Percentiles rank a stretch among this genome's conserved stretches.
These are phyloP conservation scores for Penicillium longicatenatum DNA, from an alignment of 495 filamentous ascomycete species.

Conservation along the genomic window DNA sequence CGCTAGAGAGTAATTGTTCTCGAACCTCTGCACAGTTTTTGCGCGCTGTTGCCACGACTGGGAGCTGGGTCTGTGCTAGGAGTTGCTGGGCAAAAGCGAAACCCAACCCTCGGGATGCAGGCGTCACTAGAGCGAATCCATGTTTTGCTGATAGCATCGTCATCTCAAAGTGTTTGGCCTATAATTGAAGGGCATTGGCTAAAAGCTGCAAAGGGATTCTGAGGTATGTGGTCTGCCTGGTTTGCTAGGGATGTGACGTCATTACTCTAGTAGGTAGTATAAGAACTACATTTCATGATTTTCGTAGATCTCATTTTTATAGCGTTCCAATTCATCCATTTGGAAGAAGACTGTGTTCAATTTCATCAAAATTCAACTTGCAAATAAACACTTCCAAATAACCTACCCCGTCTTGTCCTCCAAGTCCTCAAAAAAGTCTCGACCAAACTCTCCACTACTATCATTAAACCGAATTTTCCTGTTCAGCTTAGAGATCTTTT, in stretches of 20 bases:
- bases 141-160: conserved; percentile 16
- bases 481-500: conserved; percentile 54
- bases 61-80: conserved; percentile 62
- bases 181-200: neutral
- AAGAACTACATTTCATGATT: no score
- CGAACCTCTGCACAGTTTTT: conserved; percentile 54
- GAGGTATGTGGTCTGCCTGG: neutral
- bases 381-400: no score
- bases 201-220: neutral
- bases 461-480: conserved; percentile 64
- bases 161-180: neutral
- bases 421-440: conserved; percentile 60
- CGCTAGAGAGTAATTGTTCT: conserved; percentile 54
- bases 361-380: neutral
- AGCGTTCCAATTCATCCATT: neutral
- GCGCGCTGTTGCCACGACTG: conserved; percentile 73
- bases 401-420: conserved; percentile 53
- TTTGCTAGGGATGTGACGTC: neutral
- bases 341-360: no score
- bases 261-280: neutral
- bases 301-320: no score
- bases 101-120: conserved; percentile 75
- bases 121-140: conserved; percentile 46
- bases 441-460: conserved; percentile 54
- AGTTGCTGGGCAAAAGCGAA: conserved; percentile 69